These are phyloP conservation scores for Taxillus chinensis DNA, from an alignment of 164 flowering plant genomes.

Conservation along the genomic window DNA sequence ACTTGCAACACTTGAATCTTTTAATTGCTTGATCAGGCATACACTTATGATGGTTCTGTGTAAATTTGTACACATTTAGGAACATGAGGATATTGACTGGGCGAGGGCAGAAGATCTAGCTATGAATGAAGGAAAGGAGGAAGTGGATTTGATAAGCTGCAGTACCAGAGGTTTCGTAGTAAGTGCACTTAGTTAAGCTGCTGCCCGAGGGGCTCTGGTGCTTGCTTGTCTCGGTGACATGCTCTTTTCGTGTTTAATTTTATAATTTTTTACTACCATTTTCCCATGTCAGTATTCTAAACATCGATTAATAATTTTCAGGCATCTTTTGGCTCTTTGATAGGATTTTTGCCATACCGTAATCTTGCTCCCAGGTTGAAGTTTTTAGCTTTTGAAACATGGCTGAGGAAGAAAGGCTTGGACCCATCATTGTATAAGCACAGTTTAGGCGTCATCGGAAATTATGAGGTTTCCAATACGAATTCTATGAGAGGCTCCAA, in stretches of 20 bases:
- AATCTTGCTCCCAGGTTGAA: slow-evolving; percentile 73
- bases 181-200: slow-evolving; percentile 18
- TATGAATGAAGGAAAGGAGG: slow-evolving; percentile 41
- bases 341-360: slow-evolving; percentile 86
- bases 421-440: slow-evolving; percentile 65
- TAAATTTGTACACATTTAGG: slow-evolving; percentile 20
- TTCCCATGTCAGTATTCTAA: slow-evolving; percentile 6
- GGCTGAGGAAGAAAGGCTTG: slow-evolving; percentile 78
- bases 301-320: slow-evolving; percentile 17
- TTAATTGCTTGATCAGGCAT: not conserved
- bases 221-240: not conserved
- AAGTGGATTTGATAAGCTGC: slow-evolving; percentile 71
- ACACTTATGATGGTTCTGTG: slow-evolving; percentile 9
- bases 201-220: not conserved
- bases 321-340: slow-evolving; percentile 81
- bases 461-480: slow-evolving; percentile 25
- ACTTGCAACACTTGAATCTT: no score
- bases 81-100: slow-evolving; percentile 66
- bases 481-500: slow-evolving; percentile 17
- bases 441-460: slow-evolving; percentile 48
- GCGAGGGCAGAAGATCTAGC: slow-evolving; percentile 44
- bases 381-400: slow-evolving; percentile 88
- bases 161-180: slow-evolving; percentile 85
- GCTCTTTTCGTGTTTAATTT: not conserved
- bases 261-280: not conserved